Conservation (phyloP, 2,329 filamentous ascomycete species). For the Neodidymelliopsis sp. region DNA sequence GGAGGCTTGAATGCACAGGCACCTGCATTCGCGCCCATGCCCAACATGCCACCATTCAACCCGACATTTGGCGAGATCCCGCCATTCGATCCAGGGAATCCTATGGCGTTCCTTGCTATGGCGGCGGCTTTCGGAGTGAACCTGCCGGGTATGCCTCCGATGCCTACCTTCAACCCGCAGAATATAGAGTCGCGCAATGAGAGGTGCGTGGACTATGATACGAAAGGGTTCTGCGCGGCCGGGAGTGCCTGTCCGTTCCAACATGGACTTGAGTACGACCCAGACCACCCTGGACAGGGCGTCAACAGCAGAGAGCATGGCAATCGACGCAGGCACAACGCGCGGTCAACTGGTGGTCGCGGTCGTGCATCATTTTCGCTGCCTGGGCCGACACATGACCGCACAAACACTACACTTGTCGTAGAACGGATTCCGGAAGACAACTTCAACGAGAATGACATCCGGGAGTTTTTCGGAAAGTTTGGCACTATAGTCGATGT, state of each 20-base stretch:
- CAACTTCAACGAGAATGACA: constrained; percentile 68
- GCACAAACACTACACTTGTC: constrained; percentile 71
- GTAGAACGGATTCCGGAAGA: constrained; percentile 81
- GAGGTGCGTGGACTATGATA: constrained; percentile 75
- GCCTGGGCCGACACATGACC: constrained; percentile 69
- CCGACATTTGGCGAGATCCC: constrained; percentile 47
- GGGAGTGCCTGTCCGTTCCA: constrained; percentile 73
- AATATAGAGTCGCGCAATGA: constrained; percentile 42
- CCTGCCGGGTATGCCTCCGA: constrained; percentile 50
- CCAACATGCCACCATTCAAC: constrained; percentile 22
- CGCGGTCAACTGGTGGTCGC: constrained; percentile 30
- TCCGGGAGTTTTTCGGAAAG: constrained; percentile 73
- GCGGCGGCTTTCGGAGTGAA: constrained; percentile 57
- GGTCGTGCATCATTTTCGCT: constrained; percentile 66
- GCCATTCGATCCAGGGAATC: constrained; percentile 65
- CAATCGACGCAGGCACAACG: constrained; percentile 8
- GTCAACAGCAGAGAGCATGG: constrained; percentile 28
- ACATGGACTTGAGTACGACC: constrained; percentile 71
- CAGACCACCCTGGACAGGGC: constrained; percentile 55
- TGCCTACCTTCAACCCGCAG: constrained; percentile 46
- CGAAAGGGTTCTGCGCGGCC: constrained; percentile 73
- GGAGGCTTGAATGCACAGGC: constrained; percentile 17
- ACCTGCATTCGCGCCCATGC: constrained; percentile 18
- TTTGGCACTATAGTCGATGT: constrained; percentile 73
- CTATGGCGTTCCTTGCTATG: constrained; percentile 69